Evolutionary conservation across 2,329 filamentous ascomycete genomes (phyloP).

Genomic region (Coleophoma eucalyptorum): DNA sequence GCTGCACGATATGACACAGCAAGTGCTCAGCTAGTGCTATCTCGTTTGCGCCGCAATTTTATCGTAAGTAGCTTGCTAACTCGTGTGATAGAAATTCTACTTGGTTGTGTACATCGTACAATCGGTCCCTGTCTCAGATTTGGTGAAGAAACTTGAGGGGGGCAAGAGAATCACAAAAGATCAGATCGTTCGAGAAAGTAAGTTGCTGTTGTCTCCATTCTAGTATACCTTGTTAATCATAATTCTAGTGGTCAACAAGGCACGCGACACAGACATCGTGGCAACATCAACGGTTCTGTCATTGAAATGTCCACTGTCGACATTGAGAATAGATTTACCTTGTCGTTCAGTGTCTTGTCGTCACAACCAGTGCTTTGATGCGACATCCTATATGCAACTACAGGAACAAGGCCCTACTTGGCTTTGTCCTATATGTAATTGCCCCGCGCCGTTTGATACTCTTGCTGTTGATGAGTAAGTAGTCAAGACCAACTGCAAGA

Average conservation of each 20-base stretch:
- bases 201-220: slow-evolving; percentile 25
- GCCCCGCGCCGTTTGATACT: slow-evolving; percentile 72
- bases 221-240: slow-evolving; percentile 4
- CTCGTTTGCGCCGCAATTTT: slow-evolving; percentile 11
- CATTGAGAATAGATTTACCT: slow-evolving; percentile 74
- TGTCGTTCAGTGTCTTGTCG: slow-evolving; percentile 77
- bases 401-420: slow-evolving; percentile 97
- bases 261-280: slow-evolving; percentile 83
- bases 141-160: slow-evolving; percentile 64
- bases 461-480: slow-evolving; percentile 83
- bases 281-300: slow-evolving; percentile 86
- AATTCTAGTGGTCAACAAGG: slow-evolving; percentile 70
- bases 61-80: slow-evolving; percentile 13
- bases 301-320: slow-evolving; percentile 88
- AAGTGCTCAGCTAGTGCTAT: not conserved
- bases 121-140: slow-evolving; percentile 64
- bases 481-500: slow-evolving; percentile 6
- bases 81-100: slow-evolving; percentile 59
- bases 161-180: slow-evolving; percentile 74
- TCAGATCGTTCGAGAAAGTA: slow-evolving; percentile 81
- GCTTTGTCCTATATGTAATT: slow-evolving; percentile 93
- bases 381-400: slow-evolving; percentile 83
- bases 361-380: slow-evolving; percentile 95
- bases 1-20: not conserved
- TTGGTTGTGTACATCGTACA: slow-evolving; percentile 74